These are phyloP conservation scores for Colletotrichum tofieldiae DNA, from an alignment of 2,329 filamentous ascomycete species.

Conservation along the genomic window DNA sequence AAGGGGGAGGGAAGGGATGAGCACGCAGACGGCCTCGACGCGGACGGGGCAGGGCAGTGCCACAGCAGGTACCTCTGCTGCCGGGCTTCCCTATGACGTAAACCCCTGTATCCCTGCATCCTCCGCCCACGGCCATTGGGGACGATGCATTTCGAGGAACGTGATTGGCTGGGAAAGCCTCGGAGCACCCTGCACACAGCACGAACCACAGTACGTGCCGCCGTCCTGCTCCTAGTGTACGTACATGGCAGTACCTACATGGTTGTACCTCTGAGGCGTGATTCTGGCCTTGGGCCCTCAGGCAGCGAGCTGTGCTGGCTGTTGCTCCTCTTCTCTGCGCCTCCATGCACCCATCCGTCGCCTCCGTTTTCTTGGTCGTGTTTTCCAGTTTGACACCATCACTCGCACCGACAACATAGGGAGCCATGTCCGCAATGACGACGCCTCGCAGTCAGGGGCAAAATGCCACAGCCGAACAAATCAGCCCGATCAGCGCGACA, in stretches of 20 bases:
- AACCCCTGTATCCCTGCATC: background rate
- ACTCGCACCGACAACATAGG: background rate
- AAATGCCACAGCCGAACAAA: no score
- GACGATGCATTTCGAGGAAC: background rate
- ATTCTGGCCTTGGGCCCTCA: no score
- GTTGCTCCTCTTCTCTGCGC: background rate
- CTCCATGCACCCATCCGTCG: background rate
- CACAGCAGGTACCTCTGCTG: constrained; percentile 7
- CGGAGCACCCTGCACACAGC: no score
- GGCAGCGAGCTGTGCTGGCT: background rate
- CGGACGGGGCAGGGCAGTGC: constrained; percentile 1
- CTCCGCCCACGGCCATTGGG: background rate
- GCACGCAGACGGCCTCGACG: background rate
- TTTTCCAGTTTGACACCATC: background rate
- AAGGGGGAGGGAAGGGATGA: constrained; percentile 8
- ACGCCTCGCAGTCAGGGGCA: no score
- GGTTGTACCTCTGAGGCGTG: no score
- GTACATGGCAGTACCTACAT: no score
- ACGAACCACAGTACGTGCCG: no score
- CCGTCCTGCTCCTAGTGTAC: no score
- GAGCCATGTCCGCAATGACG: background rate
- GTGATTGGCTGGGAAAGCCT: background rate
- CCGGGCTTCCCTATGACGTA: constrained; percentile 16
- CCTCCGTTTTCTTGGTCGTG: background rate
- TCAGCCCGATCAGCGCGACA: no score